Evolutionary conservation across 2,329 filamentous ascomycete species (phyloP).

Genomic region (Pseudodiploospora longispora): DNA sequence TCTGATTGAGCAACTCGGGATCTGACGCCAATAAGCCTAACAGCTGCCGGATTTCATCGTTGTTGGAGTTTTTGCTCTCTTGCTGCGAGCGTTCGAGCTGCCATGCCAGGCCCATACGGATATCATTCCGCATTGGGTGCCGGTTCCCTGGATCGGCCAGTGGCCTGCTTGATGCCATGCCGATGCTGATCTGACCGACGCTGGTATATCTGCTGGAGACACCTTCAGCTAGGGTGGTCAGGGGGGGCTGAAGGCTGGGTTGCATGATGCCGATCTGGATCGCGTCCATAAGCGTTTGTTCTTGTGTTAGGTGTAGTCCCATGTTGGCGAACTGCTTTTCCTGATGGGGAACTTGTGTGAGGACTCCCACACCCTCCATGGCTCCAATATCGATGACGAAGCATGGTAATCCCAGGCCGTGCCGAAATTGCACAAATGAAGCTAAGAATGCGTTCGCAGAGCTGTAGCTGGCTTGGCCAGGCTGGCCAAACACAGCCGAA

Average conservation of each 20-base stretch:
- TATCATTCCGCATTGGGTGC: not conserved
- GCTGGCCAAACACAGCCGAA: conserved; percentile 21
- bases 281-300: conserved; percentile 11
- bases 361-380: conserved; percentile 29
- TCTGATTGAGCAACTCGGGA: not conserved
- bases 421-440: conserved; percentile 26
- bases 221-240: not conserved
- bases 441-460: conserved; percentile 33
- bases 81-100: not conserved
- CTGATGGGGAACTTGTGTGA: conserved; percentile 10
- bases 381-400: conserved; percentile 26
- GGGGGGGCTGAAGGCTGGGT: too few relatives aligned
- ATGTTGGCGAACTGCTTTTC: not conserved
- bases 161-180: not conserved
- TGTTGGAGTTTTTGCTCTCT: not conserved
- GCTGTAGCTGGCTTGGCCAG: conserved; percentile 29
- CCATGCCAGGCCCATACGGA: not conserved
- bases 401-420: conserved; percentile 7
- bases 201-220: not conserved
- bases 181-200: not conserved
- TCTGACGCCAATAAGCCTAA: not conserved
- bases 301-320: conserved; percentile 7
- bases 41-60: not conserved
- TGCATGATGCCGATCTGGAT: not conserved
- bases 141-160: not conserved